Conservation (phyloP, 371 early-diverging fungal species). For the Mucor plumbeus region DNA sequence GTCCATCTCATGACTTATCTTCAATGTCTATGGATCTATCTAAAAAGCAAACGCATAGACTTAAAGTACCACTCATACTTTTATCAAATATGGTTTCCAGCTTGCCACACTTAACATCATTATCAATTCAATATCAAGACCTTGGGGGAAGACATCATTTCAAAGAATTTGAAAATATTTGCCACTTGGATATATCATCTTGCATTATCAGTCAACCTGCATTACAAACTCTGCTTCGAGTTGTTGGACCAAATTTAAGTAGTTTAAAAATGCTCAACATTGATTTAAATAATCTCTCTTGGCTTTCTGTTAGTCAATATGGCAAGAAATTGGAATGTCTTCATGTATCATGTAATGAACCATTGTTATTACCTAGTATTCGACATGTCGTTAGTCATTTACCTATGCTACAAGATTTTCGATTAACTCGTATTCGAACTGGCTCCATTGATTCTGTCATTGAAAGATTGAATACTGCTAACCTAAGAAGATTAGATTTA, state of each 20-base stretch:
- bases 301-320: slow-evolving; percentile 30
- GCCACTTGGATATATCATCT: slow-evolving; percentile 45
- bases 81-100: slow-evolving; percentile 16
- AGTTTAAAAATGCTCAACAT: slow-evolving; percentile 52
- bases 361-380: slow-evolving; percentile 22
- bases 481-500: background rate
- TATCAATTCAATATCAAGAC: slow-evolving; percentile 47
- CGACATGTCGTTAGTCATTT: slow-evolving; percentile 24
- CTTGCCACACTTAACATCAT: slow-evolving; percentile 15
- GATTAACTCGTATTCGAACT: slow-evolving; percentile 39
- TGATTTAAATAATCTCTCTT: slow-evolving; percentile 35
- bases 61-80: slow-evolving; percentile 29
- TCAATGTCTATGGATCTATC: slow-evolving; percentile 44
- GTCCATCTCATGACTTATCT: slow-evolving; percentile 42
- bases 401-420: slow-evolving; percentile 34
- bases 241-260: slow-evolving; percentile 20
- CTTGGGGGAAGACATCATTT: slow-evolving; percentile 11
- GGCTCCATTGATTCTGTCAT: slow-evolving; percentile 37
- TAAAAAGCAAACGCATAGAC: slow-evolving; percentile 27
- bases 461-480: slow-evolving; percentile 16
- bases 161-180: slow-evolving; percentile 19
- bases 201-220: slow-evolving; percentile 34
- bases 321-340: slow-evolving; percentile 30
- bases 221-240: slow-evolving; percentile 35
- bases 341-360: slow-evolving; percentile 43